Evolutionary conservation across 352 stramenopile species (phyloP), one percentile per base, ranked within the genome.

Genomic region (Globisporangium alternatum): DNA sequence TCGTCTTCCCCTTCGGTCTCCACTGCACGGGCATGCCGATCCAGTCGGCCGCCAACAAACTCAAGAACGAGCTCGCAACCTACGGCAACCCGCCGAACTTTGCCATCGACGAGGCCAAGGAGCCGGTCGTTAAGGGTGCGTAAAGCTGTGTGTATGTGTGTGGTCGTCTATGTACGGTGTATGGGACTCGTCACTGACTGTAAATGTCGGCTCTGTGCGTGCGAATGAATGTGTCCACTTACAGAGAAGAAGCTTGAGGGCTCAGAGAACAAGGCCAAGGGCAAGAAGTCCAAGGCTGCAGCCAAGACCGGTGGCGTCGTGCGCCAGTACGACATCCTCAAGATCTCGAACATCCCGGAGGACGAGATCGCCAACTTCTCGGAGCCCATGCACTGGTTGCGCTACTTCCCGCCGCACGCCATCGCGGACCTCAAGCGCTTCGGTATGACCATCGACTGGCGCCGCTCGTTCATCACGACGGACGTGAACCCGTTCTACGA

Each of bases 21-120:
- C 98, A 99, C 83, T 99, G 97, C 84, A 99, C 98, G 21, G 98
- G 98, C 61, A 99, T 99, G 97, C 98, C 98, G 25, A 99, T 99
- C 80, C 97, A 99, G 84, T 96, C 93, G 3, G 97, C 98, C 13
- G 98, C 98, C 22, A 99, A 99, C 84, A 99, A 99, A 83, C 88
- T 99, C 59, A 99, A 98, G 84, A 82, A 83, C 25, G 98, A 99
- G 85, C 94, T 99, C 54, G 88, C 93, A 64, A 70, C 77, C 43
- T 99, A 88, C 72, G 97, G 97, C 52, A 93, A 75, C 66, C 98
- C 97, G 39, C 97, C 97, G 0, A 73, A 97, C 65, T 99, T 99
- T 65, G 86, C 88, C 28, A 78, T 88, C 9, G 80, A 84, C n/a
- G 80, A 83, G 22, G 67, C 44, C n/a, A 69, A 70, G 28, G 53